Conservation (phyloP, 306 rosid genomes). For the Dryas alaskensis region DNA sequence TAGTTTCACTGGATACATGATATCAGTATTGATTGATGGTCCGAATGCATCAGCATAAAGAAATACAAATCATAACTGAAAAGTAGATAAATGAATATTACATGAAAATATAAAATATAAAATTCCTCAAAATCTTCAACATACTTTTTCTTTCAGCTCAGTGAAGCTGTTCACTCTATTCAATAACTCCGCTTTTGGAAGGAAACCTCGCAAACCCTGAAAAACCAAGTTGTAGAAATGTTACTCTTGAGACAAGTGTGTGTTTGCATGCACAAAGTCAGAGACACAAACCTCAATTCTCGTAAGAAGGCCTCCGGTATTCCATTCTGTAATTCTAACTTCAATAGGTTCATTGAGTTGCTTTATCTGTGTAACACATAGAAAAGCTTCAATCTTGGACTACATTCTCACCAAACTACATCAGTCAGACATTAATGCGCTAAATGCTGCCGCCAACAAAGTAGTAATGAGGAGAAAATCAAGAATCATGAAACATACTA, state of each 20-base stretch:
- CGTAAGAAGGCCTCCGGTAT: conserved; percentile 85
- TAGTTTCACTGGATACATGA: not conserved
- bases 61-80: not conserved
- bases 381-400: conserved; percentile 21
- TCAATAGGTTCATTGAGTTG: conserved; percentile 73
- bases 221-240: conserved; percentile 22
- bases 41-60: not conserved
- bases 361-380: conserved; percentile 62
- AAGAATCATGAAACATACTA: not conserved
- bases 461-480: not conserved
- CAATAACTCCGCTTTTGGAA: conserved; percentile 82
- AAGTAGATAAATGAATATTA: conserved; percentile 1
- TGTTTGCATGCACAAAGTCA: conserved; percentile 4
- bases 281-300: conserved; percentile 76
- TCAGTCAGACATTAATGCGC: not conserved
- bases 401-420: conserved; percentile 14
- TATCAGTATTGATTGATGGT: not conserved
- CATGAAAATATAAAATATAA: not conserved
- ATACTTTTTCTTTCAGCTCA: conserved; percentile 77
- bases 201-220: conserved; percentile 90
- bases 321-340: conserved; percentile 90
- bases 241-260: conserved; percentile 19
- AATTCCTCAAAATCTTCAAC: conserved; percentile 21
- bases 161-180: conserved; percentile 68
- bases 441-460: not conserved